Base-by-base conservation (phyloP, 1,284 basidiomycete genomes). In the Termitomyces sp. region DNA sequence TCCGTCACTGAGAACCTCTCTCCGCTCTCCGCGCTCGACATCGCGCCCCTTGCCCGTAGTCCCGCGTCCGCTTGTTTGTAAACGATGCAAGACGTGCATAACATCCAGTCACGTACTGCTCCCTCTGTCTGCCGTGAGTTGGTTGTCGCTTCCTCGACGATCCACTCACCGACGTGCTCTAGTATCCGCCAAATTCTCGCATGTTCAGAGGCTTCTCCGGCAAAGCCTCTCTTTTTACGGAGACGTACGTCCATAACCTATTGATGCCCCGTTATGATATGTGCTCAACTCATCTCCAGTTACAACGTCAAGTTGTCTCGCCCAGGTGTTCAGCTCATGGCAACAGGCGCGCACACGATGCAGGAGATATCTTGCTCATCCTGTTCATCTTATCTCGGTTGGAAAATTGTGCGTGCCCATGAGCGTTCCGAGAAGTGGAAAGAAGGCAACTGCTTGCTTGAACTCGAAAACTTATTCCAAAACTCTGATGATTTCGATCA, bases 351-450 rank as follows among this genome's bases (percentile, higher is more conserved):
- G 18, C 80, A 85, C 61, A 81, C 80, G 13, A 77, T 83, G 68
- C 76, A 79, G 62, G 77, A 81, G 62, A 70, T 79, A 24, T 68
- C 69, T 21, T 83, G 81, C 63, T 63, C 67, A 11, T 65, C 66
- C 5, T 83, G 81, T 61, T 66, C 69, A 26, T 57, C 70, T 16
- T 80, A 79, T 60, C 70, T 85, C 37, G 83, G 83, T n/a, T 84
- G 79, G 78, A 77, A 78, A 62, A 81, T 85, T 52, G 68, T 80
- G 6, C 76, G 75, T 45, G 83, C 81, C 2, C 75, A 79, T 61
- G 80, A 83, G 54, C 62, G 63, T 41, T 67, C 78, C 4, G 83
- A 85, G 66, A 71, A 71, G 42, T 85, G 83, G 83, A 85, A 85
- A 65, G 81, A 83, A 60, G 78, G 78, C 8, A 65, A 72, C 47